Percentiles rank a stretch among this genome's conserved stretches.
phyloP scores from a whole-genome alignment of 768 basidiomycete genomes.

The Arthromyces matolae region DNA sequence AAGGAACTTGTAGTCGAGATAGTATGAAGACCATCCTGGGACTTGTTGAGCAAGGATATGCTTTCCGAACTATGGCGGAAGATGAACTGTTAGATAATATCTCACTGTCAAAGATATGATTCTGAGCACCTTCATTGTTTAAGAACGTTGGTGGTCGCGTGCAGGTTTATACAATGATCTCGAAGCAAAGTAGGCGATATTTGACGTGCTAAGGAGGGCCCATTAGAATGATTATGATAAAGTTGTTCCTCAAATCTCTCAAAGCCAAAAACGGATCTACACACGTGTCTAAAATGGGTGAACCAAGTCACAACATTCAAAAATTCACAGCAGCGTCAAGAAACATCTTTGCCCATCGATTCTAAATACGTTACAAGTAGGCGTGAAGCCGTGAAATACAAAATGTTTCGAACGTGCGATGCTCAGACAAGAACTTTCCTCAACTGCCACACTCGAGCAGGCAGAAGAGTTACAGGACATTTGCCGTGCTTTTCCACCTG shows the following conservation, averaged over 20 bases:
- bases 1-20: slow-evolving; percentile 97
- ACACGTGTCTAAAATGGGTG: slow-evolving; percentile 23
- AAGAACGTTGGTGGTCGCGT: slow-evolving; percentile 12
- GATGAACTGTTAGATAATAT: slow-evolving; percentile 10
- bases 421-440: slow-evolving; percentile 77
- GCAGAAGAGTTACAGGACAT: slow-evolving; percentile 86
- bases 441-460: slow-evolving; percentile 74
- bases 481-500: slow-evolving; percentile 71
- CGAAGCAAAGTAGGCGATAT: slow-evolving; percentile 1
- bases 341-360: too few relatives aligned
- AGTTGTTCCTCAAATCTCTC: too few relatives aligned
- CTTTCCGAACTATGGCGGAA: slow-evolving; percentile 94
- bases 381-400: too few relatives aligned
- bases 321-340: not conserved
- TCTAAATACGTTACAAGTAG: too few relatives aligned
- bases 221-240: slow-evolving; percentile 9
- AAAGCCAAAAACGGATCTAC: slow-evolving; percentile 11
- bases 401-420: slow-evolving; percentile 47
- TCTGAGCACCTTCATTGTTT: slow-evolving; percentile 21
- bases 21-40: slow-evolving; percentile 93
- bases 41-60: slow-evolving; percentile 94
- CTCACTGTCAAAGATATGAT: slow-evolving; percentile 7
- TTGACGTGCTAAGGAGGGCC: slow-evolving; percentile 2
- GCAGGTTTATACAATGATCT: slow-evolving; percentile 10
- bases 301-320: slow-evolving; percentile 1